Evolutionary conservation across 2,329 filamentous ascomycete genomes (phyloP).

Genomic region (Pseudogymnoascus sp.): DNA sequence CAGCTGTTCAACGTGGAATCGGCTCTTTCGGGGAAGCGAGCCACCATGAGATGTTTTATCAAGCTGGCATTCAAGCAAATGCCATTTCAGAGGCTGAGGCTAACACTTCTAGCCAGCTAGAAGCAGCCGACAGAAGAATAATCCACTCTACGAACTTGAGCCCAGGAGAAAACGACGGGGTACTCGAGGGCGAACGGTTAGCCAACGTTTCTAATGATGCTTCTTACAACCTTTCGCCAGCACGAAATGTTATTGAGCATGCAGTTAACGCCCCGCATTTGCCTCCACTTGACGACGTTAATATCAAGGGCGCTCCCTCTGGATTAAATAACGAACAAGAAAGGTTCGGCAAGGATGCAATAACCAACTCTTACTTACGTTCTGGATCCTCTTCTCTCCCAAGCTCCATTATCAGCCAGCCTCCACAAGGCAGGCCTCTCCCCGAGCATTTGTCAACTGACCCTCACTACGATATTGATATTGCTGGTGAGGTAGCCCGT

Average conservation of each 20-base stretch:
- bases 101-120: background rate
- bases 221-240: background rate
- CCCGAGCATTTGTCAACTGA: constrained; percentile 52
- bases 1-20: constrained; percentile 36
- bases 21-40: constrained; percentile 17
- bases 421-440: constrained; percentile 26
- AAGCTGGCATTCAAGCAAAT: constrained; percentile 27
- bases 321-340: background rate
- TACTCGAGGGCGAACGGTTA: background rate
- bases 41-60: constrained; percentile 25
- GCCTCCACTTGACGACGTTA: background rate
- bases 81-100: constrained; percentile 17
- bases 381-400: background rate
- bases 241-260: background rate
- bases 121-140: background rate
- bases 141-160: background rate
- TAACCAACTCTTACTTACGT: background rate
- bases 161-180: background rate
- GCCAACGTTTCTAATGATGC: background rate
- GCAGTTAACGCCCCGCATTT: background rate
- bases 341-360: background rate
- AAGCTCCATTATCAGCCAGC: background rate
- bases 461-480: constrained; percentile 57
- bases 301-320: background rate
- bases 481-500: constrained; percentile 54